Evolutionary conservation across 208 protist species (phyloP).

Genomic region (Angomonas desouzai): DNA sequence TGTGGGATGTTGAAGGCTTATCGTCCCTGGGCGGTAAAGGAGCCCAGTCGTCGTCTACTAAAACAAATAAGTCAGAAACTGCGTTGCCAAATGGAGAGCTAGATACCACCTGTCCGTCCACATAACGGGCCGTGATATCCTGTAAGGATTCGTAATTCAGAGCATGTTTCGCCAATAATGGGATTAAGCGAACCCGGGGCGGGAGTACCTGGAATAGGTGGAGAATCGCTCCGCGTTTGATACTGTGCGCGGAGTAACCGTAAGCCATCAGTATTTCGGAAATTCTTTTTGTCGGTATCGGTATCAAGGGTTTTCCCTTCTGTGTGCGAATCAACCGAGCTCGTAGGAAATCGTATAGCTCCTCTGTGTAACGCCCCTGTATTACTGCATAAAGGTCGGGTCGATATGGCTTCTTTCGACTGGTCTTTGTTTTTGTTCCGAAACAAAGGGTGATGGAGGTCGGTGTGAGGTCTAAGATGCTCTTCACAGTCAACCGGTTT

Average conservation of each 20-base stretch:
- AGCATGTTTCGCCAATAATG: constrained; percentile 20
- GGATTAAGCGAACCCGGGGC: background rate
- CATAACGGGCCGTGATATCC: constrained; percentile 19
- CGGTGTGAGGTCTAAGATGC: background rate
- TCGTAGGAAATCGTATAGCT: background rate
- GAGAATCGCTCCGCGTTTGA: constrained; percentile 17
- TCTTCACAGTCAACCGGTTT: background rate
- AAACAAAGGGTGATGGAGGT: constrained; percentile 15
- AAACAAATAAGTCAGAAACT: constrained; percentile 15
- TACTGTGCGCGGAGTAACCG: constrained; percentile 22
- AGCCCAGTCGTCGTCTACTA: constrained; percentile 14
- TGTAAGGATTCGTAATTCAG: background rate
- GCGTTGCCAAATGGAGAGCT: constrained; percentile 20
- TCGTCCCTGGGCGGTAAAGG: background rate
- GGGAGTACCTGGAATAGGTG: constrained; percentile 2
- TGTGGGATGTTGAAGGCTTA: background rate
- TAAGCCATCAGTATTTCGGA: constrained; percentile 10
- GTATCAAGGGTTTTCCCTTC: constrained; percentile 10
- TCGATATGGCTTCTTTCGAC: constrained; percentile 9
- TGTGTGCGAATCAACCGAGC: background rate
- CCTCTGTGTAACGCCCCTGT: background rate
- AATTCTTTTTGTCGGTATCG: constrained; percentile 12
- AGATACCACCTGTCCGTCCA: background rate
- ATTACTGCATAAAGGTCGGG: constrained; percentile 14
- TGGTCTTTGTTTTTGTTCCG: constrained; percentile 15